Base-by-base conservation (phyloP, 192 early-diverging fungal genomes). In the Rhizophagus clarus region DNA sequence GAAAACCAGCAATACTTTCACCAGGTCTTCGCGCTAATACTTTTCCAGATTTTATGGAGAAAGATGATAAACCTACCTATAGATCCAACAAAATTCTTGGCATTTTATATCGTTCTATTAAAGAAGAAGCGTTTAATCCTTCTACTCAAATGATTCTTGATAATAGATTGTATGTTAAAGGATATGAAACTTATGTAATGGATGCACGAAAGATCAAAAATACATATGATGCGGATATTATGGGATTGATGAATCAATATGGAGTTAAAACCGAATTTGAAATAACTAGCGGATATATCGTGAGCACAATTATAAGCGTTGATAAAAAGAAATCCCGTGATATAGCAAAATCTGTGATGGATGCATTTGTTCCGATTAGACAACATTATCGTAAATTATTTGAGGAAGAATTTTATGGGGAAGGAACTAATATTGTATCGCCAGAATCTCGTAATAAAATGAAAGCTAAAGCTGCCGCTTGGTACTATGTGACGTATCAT, bases 11-110 rank as follows among this genome's bases (percentile, higher is more conserved):
- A 4, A 51, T 49, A 10, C 75, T 93, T 47, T 77, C 66, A 20
- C 32, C 56, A 0, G 87, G 87, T 9, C 80, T 91, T 2, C 49
- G 80, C 22, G 87, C 87, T 5, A 80, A 74, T 34, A 26, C n/a
- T 9, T 92, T 86, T 28, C 94, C 94, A 4, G 91, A 93, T 72
- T 95, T 93, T 74, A 95, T 94, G 94, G 87, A 92, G 69, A 93
- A 92, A 72, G 61, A 80, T 9, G 79, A 83, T 6, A 89, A 90
- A 22, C 68, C 64, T 14, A 74, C 80, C 1, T 95, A 95, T 80
- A 1, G 12, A 3, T 91, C 89, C 8, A 45, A 72, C 26, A 88
- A 89, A 31, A 83, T 92, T 3, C 64, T 91, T 0, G 92, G 92
- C 4, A 72, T 28, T 0, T 89, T 92, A 12, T 93, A 88, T 49